phyloP scores from a whole-genome alignment of 768 basidiomycete species.

The Crepidotus variabilis region DNA sequence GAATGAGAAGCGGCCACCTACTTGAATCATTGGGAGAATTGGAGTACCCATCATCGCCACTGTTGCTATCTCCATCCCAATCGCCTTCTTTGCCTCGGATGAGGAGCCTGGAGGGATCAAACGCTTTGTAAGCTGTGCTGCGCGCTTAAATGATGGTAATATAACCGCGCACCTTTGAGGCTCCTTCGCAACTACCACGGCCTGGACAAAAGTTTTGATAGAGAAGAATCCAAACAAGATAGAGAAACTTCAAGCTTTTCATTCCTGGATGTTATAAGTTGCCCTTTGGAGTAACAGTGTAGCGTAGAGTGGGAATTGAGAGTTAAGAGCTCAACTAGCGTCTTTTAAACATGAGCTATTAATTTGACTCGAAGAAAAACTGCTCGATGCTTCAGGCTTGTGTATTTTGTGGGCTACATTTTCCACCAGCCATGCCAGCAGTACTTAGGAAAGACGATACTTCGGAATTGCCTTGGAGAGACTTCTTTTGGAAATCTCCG shows the following conservation, averaged over 20 bases:
- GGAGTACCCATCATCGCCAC: not conserved
- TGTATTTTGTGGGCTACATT: too few species aligned
- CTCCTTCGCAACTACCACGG: not conserved
- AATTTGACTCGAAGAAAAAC: too few species aligned
- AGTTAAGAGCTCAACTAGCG: not conserved
- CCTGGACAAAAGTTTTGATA: not conserved
- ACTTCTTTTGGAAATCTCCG: too few species aligned
- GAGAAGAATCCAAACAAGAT: not conserved
- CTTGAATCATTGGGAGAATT: not conserved
- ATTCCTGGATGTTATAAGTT: not conserved
- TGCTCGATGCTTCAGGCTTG: too few species aligned
- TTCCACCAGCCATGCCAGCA: too few species aligned
- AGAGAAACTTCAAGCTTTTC: not conserved
- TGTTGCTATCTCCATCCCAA: not conserved
- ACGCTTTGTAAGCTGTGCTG: too few species aligned
- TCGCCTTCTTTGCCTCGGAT: not conserved
- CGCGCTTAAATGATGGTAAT: not conserved
- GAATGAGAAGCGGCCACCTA: not conserved
- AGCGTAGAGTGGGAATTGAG: not conserved
- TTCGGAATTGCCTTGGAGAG: too few species aligned
- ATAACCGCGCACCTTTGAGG: not conserved
- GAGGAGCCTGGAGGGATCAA: not conserved
- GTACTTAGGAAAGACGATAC: too few species aligned
- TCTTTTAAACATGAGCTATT: too few species aligned
- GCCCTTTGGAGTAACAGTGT: not conserved